phyloP scores from a whole-genome alignment of 2,329 filamentous ascomycete species.

The Fusarium mangiferae region DNA sequence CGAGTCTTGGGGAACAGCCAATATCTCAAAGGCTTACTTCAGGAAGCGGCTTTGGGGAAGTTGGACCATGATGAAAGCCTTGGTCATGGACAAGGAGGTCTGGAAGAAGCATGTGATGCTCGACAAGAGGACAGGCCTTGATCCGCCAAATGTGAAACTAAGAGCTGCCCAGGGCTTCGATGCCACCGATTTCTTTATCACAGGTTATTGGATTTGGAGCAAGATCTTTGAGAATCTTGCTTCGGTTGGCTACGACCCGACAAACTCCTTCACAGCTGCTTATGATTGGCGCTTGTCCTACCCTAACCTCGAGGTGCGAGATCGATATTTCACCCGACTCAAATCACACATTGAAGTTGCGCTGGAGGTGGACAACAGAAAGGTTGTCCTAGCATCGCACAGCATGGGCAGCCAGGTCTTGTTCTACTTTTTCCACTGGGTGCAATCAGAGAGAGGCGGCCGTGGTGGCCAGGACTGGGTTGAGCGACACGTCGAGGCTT shows the following conservation, averaged over 20 bases:
- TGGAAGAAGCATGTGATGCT: constrained; percentile 99
- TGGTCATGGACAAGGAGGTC: constrained; percentile 90
- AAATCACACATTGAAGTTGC: constrained; percentile 92
- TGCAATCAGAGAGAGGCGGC: constrained; percentile 81
- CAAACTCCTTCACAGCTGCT: constrained; percentile 74
- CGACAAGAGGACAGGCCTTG: constrained; percentile 88
- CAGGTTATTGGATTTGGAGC: constrained; percentile 98
- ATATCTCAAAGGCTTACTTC: constrained; percentile 88
- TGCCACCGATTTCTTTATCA: constrained; percentile 94
- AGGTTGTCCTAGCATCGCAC: constrained; percentile 88
- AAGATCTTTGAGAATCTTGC: constrained; percentile 98
- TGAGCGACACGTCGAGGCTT: constrained; percentile 87
- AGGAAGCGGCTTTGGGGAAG: constrained; percentile 95
- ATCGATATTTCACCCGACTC: constrained; percentile 92
- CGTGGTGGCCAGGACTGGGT: constrained; percentile 89
- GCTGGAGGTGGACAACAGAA: constrained; percentile 76
- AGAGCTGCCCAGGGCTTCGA: constrained; percentile 96
- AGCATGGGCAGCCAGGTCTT: constrained; percentile 98
- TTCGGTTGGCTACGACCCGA: constrained; percentile 94
- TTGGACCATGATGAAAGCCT: constrained; percentile 98
- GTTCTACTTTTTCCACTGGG: constrained; percentile 85
- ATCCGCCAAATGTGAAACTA: constrained; percentile 89
- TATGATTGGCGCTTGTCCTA: constrained; percentile 96
- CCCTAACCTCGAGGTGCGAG: constrained; percentile 85
- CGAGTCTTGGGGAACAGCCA: constrained; percentile 94